phyloP scores from a whole-genome alignment of 2,329 filamentous ascomycete genomes.

The Drechslerella coelobrocha region DNA sequence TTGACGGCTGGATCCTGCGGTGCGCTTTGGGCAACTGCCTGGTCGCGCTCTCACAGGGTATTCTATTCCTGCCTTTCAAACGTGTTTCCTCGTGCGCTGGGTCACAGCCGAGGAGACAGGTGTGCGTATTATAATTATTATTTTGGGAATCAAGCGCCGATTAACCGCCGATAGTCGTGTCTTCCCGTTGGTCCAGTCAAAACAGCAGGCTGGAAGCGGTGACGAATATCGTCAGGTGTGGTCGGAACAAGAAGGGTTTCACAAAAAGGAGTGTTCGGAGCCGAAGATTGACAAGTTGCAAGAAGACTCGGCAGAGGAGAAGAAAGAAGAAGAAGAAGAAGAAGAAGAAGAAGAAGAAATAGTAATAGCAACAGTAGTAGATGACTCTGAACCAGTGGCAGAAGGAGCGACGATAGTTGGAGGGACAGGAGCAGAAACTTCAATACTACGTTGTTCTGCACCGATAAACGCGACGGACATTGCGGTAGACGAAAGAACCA shows the following conservation, averaged over 20 bases:
- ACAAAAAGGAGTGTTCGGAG: slow-evolving; percentile 10
- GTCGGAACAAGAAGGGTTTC: slow-evolving; percentile 14
- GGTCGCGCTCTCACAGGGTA: too few relatives aligned
- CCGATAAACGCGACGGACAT: slow-evolving; percentile 24
- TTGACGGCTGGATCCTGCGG: slow-evolving; percentile 3
- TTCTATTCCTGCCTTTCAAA: too few relatives aligned
- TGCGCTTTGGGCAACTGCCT: background rate
- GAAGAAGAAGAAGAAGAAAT: background rate
- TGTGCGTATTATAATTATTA: background rate
- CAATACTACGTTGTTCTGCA: slow-evolving; percentile 41
- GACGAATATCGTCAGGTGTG: slow-evolving; percentile 23
- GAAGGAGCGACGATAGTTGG: slow-evolving; percentile 49
- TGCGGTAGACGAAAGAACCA: slow-evolving; percentile 4
- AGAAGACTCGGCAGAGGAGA: background rate
- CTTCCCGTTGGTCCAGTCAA: slow-evolving; percentile 38
- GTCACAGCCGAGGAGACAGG: background rate
- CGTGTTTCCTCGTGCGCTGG: too few relatives aligned
- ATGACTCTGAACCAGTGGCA: slow-evolving; percentile 35
- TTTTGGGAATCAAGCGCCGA: background rate
- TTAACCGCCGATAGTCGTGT: slow-evolving; percentile 42
- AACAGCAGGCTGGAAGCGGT: slow-evolving; percentile 24
- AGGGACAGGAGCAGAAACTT: slow-evolving; percentile 41
- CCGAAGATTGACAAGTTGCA: background rate
- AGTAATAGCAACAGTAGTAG: slow-evolving; percentile 2
- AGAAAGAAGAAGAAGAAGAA: background rate